phyloP scores from a whole-genome alignment of 2,329 filamentous ascomycete species.

The Cylindrodendrum hubeiense region DNA sequence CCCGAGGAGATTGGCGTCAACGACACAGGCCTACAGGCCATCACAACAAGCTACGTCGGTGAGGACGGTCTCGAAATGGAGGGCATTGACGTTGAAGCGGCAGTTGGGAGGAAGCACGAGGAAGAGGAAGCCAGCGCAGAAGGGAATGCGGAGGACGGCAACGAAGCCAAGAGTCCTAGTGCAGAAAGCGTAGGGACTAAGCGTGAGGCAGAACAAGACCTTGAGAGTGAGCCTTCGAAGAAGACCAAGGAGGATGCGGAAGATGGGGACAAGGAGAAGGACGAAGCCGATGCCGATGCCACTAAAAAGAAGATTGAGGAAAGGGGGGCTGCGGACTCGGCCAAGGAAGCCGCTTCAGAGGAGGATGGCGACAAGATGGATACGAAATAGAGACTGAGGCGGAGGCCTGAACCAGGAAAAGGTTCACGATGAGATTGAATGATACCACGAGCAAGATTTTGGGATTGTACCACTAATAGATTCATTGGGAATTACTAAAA shows the following conservation, averaged over 20 bases:
- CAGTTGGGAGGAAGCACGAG: constrained; percentile 66
- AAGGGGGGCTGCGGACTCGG: constrained; percentile 23
- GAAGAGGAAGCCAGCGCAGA: constrained; percentile 33
- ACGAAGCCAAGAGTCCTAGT: constrained; percentile 46
- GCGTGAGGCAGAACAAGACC: constrained; percentile 65
- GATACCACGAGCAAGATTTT: constrained; percentile 27
- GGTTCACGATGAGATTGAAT: constrained; percentile 26
- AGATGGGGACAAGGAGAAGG: constrained; percentile 29
- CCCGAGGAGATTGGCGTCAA: constrained; percentile 87
- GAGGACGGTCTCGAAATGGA: constrained; percentile 61
- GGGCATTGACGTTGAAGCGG: constrained; percentile 71
- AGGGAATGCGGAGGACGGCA: constrained; percentile 38
- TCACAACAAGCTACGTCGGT: constrained; percentile 54
- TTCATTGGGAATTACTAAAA: constrained; percentile 14
- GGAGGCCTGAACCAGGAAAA: not conserved
- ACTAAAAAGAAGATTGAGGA: constrained; percentile 17
- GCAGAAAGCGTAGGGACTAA: constrained; percentile 60
- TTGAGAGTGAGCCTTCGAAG: constrained; percentile 58
- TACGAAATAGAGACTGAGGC: constrained; percentile 33
- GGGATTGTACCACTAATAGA: constrained; percentile 22
- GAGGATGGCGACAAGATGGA: constrained; percentile 42
- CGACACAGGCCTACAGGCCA: constrained; percentile 83
- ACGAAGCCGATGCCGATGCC: constrained; percentile 5
- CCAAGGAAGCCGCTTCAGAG: constrained; percentile 38
- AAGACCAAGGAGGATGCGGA: constrained; percentile 61